Evolutionary conservation across 305 asterid species (phyloP).

Genomic region (Solanum hybrid): DNA sequence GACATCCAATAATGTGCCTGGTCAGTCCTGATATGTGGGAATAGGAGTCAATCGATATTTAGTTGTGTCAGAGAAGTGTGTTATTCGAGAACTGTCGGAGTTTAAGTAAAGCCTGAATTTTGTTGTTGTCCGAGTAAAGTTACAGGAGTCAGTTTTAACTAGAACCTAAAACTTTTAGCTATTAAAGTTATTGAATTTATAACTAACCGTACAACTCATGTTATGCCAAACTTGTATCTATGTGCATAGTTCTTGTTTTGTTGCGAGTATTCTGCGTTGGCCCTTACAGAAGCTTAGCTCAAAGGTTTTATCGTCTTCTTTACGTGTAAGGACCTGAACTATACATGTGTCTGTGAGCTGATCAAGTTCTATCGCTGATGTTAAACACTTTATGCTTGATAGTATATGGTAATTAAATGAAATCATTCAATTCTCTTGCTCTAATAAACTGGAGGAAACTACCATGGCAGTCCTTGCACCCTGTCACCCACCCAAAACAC

Average conservation of each 20-base stretch:
- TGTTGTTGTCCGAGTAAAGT: background rate
- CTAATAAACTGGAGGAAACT: background rate
- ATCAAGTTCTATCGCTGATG: background rate
- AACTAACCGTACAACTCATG: background rate
- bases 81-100: background rate
- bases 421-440: background rate
- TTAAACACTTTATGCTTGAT: background rate
- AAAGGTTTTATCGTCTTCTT: background rate
- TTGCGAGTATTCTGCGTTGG: background rate
- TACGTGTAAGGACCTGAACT: background rate
- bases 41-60: background rate
- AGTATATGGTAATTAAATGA: background rate
- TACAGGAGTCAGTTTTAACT: background rate
- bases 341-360: background rate
- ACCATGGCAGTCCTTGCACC: background rate
- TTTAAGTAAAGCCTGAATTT: background rate
- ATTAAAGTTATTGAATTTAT: background rate
- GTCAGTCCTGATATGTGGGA: background rate
- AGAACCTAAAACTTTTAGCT: background rate
- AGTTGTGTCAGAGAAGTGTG: background rate
- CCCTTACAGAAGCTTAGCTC: background rate
- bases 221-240: background rate
- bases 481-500: background rate
- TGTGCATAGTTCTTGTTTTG: background rate
- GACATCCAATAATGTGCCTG: background rate